Evolutionary conservation across 2,329 filamentous ascomycete genomes (phyloP).

Genomic region (Zalaria obscura): DNA sequence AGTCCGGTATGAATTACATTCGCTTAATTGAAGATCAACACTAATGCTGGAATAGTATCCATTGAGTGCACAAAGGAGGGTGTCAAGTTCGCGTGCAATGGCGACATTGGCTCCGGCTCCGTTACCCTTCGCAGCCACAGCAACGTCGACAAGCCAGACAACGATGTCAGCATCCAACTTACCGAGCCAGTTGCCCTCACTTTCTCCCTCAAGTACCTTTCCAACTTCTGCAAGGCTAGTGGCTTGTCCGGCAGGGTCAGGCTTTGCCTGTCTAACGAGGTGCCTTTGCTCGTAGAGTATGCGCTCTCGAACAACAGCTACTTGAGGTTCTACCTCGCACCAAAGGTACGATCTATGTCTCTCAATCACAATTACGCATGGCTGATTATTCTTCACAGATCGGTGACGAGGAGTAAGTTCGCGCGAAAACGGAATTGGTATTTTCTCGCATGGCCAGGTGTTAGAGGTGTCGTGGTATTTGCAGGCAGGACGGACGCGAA

Average conservation of each 20-base stretch:
- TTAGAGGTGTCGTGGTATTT: conserved; percentile 2
- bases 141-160: conserved; percentile 75
- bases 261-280: conserved; percentile 89
- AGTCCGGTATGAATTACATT: conserved; percentile 60
- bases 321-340: conserved; percentile 92
- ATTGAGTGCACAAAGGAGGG: conserved; percentile 97
- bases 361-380: neutral
- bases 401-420: conserved; percentile 47
- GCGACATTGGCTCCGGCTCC: conserved; percentile 90
- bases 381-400: conserved; percentile 43
- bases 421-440: neutral
- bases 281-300: conserved; percentile 93
- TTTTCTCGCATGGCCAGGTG: conserved; percentile 3
- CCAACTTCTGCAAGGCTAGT: conserved; percentile 99
- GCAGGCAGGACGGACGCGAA: neutral
- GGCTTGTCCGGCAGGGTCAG: conserved; percentile 70
- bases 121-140: conserved; percentile 82
- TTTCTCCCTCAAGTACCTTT: conserved; percentile 97
- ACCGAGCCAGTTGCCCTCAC: conserved; percentile 86
- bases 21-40: conserved; percentile 1
- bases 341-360: conserved; percentile 55
- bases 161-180: conserved; percentile 79
- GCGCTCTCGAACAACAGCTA: conserved; percentile 67
- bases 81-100: conserved; percentile 83
- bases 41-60: conserved; percentile 46